Percentiles rank a stretch among this genome's conserved stretches.
These are phyloP conservation scores for Entomortierella chlamydospora DNA, from an alignment of 192 early-diverging fungal species.

Conservation along the genomic window DNA sequence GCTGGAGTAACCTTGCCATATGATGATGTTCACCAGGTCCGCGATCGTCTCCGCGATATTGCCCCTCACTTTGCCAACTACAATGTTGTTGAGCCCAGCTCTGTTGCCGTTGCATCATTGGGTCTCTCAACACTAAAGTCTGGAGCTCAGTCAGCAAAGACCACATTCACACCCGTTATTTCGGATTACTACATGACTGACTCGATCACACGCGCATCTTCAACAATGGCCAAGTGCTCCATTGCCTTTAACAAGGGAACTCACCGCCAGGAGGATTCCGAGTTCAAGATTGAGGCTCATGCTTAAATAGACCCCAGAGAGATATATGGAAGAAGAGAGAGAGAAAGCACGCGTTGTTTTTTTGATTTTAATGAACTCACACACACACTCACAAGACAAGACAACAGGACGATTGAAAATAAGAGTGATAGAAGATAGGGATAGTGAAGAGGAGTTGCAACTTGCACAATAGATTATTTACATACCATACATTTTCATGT, in stretches of 20 bases:
- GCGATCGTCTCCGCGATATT: slow-evolving; percentile 89
- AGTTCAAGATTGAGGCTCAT: slow-evolving; percentile 54
- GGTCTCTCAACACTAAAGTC: slow-evolving; percentile 70
- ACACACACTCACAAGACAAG: too few species aligned
- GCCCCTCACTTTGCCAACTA: slow-evolving; percentile 85
- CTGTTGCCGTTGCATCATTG: slow-evolving; percentile 64
- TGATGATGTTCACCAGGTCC: slow-evolving; percentile 85
- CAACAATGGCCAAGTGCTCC: slow-evolving; percentile 97
- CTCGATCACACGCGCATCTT: slow-evolving; percentile 89
- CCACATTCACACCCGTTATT: slow-evolving; percentile 73
- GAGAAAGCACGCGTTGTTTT: slow-evolving; percentile 5
- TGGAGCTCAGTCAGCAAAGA: slow-evolving; percentile 42
- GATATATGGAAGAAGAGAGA: too few species aligned
- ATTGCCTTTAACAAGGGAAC: slow-evolving; percentile 55
- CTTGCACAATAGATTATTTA: too few species aligned
- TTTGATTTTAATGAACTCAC: background rate
- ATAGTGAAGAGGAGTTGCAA: background rate
- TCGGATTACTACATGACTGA: slow-evolving; percentile 96
- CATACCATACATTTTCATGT: too few species aligned
- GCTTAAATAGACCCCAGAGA: slow-evolving; percentile 12
- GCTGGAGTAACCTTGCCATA: slow-evolving; percentile 88
- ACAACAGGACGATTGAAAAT: too few species aligned
- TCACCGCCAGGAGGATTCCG: slow-evolving; percentile 41
- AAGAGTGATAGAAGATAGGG: background rate
- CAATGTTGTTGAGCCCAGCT: slow-evolving; percentile 71